Evolutionary conservation across 2,329 filamentous ascomycete species (phyloP), one percentile per base, ranked within the genome.

Genomic region (Septoria linicola): DNA sequence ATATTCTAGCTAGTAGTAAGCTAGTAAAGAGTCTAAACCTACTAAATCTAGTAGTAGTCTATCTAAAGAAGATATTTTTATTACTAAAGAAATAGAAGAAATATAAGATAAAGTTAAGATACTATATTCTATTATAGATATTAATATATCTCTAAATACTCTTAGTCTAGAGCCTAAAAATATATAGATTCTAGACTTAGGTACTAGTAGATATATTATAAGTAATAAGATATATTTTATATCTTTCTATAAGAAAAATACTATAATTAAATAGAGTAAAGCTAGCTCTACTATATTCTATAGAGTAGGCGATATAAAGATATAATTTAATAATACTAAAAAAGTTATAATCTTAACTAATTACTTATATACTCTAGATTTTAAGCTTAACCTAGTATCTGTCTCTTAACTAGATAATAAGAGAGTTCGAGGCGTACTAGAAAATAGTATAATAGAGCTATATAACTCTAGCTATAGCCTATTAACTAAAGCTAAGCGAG

Each of bases 261-360:
- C 41, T 20, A 45, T 19, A 7, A 19, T 41, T n/a, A 31, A 8
- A 10, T 49, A 19, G 45, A 23, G 37, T 31, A 41, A 41, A 31
- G 17, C 19, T 5, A 19, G 36, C 14, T n/a, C 25, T 27, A 14
- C 25, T 44, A 40, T 20, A 31, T 23, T 14, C 21, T 30, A 16
- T 19, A 19, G 11, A 13, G 36, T 40, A 40, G 36, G 36, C 3
- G 13, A 40, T 21, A 21, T 40, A 21, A 20, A 19, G 21, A 20
- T 40, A 4, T 3, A 8, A 40, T 45, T 45, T 45, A 37, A 30
- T 39, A 34, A 45, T 41, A 51, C 34, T 32, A 37, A 35, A 21
- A 51, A 34, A 40, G 17, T 21, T 13, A 21, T 44, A 30, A 39
- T 39, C 36, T 17, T 44, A n/a, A 36, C 32, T 36, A 51, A 51